Percentiles rank a stretch among this genome's conserved stretches.
These are phyloP conservation scores for Microbotryomycetes sp. DNA, from an alignment of 1,284 basidiomycete species.

Conservation along the genomic window DNA sequence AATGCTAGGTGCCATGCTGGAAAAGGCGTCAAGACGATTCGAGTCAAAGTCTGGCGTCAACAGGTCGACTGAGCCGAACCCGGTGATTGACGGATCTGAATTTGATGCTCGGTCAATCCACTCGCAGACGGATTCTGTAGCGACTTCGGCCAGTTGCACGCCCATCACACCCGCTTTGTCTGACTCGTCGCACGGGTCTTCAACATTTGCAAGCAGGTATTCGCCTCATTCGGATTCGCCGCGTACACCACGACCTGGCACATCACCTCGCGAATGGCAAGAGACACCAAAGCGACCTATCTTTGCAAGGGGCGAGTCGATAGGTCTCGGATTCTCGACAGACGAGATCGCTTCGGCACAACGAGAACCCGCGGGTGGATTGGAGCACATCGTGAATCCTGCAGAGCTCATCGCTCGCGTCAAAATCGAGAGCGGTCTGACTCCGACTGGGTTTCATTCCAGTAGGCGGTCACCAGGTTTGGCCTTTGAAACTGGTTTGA, in stretches of 20 bases:
- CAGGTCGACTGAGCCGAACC: too few species aligned
- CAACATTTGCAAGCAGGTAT: too few species aligned
- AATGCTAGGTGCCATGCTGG: too few species aligned
- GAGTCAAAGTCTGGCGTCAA: too few species aligned
- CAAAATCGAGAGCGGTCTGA: too few species aligned
- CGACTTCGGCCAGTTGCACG: too few species aligned
- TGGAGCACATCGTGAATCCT: background rate
- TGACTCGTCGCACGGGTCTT: background rate
- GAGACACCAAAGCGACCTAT: background rate
- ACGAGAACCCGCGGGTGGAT: background rate
- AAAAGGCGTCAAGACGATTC: too few species aligned
- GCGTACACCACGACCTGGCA: background rate
- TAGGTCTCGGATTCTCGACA: background rate
- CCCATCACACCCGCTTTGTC: background rate
- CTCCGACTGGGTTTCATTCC: too few species aligned
- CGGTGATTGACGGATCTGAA: too few species aligned
- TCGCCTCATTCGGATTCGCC: background rate
- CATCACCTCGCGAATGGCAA: background rate
- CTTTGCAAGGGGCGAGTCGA: background rate
- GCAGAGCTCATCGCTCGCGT: background rate
- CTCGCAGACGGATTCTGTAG: too few species aligned
- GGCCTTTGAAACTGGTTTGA: too few species aligned
- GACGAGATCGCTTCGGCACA: background rate
- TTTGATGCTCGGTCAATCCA: too few species aligned
- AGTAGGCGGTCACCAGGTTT: background rate